These are phyloP conservation scores for Chlorociboria aeruginascens DNA, from an alignment of 495 filamentous ascomycete genomes.

Conservation along the genomic window DNA sequence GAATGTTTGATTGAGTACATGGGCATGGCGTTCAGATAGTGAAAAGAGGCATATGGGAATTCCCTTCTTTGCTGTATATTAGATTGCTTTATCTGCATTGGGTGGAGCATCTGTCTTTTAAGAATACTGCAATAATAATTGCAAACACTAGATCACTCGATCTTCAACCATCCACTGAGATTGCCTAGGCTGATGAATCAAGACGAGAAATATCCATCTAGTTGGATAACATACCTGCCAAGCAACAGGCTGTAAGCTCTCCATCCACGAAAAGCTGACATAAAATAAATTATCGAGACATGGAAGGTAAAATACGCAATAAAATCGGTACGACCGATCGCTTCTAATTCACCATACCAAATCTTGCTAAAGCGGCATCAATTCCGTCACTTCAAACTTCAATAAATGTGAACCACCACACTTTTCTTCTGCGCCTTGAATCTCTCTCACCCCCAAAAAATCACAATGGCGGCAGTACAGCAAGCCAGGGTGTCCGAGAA, in stretches of 20 bases:
- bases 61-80: constrained; percentile 8
- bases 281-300: no score
- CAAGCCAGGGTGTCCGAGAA: constrained; percentile 8
- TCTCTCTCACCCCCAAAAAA: not conserved
- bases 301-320: no score
- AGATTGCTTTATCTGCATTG: constrained; percentile 6
- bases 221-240: no score
- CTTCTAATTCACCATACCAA: not conserved
- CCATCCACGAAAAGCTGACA: not conserved
- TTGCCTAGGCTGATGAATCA: no score
- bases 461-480: constrained; percentile 11
- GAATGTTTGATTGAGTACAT: not conserved
- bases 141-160: not conserved
- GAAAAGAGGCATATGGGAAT: not conserved
- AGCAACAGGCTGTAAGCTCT: no score
- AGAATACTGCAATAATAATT: not conserved
- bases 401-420: not conserved
- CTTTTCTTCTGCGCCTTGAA: not conserved
- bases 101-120: not conserved
- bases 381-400: not conserved
- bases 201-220: no score
- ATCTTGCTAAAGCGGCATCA: constrained; percentile 4
- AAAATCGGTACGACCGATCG: no score
- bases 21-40: not conserved
- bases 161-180: not conserved